Evolutionary conservation across 2,329 filamentous ascomycete species (phyloP), one percentile per base, ranked within the genome.

Genomic region (Rachicladosporium sp.): DNA sequence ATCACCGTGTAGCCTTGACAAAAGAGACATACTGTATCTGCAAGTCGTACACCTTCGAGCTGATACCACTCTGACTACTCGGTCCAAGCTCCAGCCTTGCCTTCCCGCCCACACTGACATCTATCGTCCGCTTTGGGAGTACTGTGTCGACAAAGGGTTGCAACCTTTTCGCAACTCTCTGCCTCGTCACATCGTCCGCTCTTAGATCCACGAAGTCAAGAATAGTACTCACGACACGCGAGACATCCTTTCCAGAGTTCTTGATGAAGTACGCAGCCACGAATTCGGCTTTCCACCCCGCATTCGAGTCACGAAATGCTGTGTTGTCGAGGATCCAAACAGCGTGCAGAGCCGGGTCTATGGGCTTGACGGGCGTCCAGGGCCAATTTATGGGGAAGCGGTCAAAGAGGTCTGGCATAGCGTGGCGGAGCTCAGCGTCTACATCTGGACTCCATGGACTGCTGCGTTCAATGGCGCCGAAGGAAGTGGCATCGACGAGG

Each of bases 321-420:
- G 83, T 89, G 54, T 91, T 94, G 65, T 96, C 87, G 35, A 95
- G 68, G 6, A 95, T 67, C 89, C 89, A 95, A 31, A 95, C 78
- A 10, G 74, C 76, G 57, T 94, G 82, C 36, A 68, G 60, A n/a
- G 74, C 63, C 10, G 69, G 67, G 40, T 76, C 71, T 35, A 85
- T 73, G 4, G 55, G 49, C 35, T 51, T 45, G 4, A 29, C 34
- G 34, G 49, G 46, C 13, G 44, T 44, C 54, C 56, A 57, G 7
- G 69, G 64, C 34, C 71, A 71, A 1, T 73, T 68, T 9, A 79
- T 63, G 1, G 80, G 78, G 52, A 58, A 57, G 12, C 56, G 53
- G 38, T 58, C 55, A 40, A 58, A 57, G 9, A 59, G 46, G 36
- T 60, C 54, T 10, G 56, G 56, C 43, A 60, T 52, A 36, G 46